phyloP scores from a whole-genome alignment of 1,284 basidiomycete genomes.

The Tilletia indica region DNA sequence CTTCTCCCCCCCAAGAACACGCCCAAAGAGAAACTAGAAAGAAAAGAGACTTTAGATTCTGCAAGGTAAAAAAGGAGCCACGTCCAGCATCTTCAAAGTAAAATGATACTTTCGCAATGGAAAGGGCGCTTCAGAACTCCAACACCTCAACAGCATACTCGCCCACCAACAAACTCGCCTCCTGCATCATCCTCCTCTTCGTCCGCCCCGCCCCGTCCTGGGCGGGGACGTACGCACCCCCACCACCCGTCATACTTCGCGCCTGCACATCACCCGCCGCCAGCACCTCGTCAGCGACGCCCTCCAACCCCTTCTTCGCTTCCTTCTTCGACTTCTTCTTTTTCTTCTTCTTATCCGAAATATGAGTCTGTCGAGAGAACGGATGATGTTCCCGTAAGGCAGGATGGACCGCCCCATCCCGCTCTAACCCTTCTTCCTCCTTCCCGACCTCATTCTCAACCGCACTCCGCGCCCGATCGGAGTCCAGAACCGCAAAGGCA shows the following conservation, averaged over 20 bases:
- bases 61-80: too few relatives aligned
- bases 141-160: constrained; percentile 15
- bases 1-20: too few relatives aligned
- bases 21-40: too few relatives aligned
- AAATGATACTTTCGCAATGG: too few relatives aligned
- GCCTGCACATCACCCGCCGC: not conserved
- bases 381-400: not conserved
- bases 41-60: too few relatives aligned
- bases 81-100: too few relatives aligned
- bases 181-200: constrained; percentile 18
- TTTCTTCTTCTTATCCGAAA: too few relatives aligned
- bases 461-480: not conserved
- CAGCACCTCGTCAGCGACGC: not conserved
- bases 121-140: not conserved
- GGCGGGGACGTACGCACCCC: not conserved
- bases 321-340: not conserved
- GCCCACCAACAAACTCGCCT: constrained; percentile 12
- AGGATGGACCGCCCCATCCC: not conserved
- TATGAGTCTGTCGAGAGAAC: too few relatives aligned
- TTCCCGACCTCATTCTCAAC: too few relatives aligned
- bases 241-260: constrained; percentile 1
- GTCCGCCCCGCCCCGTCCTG: constrained; percentile 7
- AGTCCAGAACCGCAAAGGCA: constrained; percentile 1
- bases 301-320: not conserved
- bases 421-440: not conserved